These are phyloP conservation scores for Lipomyces mesembrius DNA, from an alignment of 805 yeast genomes.

Conservation along the genomic window DNA sequence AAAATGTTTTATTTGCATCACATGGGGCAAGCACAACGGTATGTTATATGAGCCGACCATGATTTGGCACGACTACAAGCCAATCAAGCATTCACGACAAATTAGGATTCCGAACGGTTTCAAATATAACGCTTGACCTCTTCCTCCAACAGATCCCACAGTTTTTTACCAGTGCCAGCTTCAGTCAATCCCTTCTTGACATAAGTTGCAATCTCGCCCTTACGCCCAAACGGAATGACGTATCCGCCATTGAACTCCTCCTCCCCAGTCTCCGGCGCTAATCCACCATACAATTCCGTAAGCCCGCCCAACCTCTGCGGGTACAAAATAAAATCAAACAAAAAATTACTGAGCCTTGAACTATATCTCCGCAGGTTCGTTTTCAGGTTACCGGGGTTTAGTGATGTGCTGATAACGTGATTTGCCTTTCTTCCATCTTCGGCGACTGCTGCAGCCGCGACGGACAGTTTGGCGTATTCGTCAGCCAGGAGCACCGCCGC, in stretches of 20 bases:
- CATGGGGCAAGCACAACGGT: too few species aligned
- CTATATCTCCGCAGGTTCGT: constrained; percentile 16
- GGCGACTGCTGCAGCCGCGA: not conserved
- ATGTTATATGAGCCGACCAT: too few species aligned
- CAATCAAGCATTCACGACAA: too few species aligned
- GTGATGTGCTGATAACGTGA: constrained; percentile 22
- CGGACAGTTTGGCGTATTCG: constrained; percentile 23
- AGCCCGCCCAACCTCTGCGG: constrained; percentile 16
- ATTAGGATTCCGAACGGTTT: too few species aligned
- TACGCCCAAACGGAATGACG: constrained; percentile 22
- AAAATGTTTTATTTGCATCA: too few species aligned
- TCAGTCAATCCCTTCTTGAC: constrained; percentile 14
- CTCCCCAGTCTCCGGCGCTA: constrained; percentile 3
- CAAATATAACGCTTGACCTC: constrained; percentile 11
- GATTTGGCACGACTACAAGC: too few species aligned
- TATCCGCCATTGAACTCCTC: not conserved
- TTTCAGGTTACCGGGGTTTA: constrained; percentile 30
- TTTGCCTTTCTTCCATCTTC: not conserved
- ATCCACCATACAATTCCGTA: constrained; percentile 18
- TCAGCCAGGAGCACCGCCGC: constrained; percentile 40
- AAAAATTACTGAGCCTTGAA: not conserved
- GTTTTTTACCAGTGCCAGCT: constrained; percentile 14
- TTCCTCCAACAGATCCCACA: constrained; percentile 24
- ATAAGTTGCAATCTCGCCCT: constrained; percentile 2
- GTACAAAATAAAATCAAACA: constrained; percentile 3